These are phyloP conservation scores for Dacryopinax spathularia DNA, from an alignment of 768 basidiomycete genomes.

Conservation along the genomic window DNA sequence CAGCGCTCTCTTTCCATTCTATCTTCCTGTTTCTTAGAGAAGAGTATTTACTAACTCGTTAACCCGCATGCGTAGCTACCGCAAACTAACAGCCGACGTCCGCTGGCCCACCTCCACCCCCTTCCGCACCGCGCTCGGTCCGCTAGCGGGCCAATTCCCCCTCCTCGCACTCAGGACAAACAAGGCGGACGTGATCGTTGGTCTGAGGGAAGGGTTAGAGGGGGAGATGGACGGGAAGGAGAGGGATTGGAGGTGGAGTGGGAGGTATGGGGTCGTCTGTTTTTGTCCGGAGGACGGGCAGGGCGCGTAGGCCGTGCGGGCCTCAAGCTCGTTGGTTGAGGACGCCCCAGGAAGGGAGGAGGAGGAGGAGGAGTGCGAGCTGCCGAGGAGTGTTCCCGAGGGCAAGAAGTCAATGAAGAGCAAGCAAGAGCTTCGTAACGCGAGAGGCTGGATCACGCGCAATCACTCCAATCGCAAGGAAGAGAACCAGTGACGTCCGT, in stretches of 20 bases:
- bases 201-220: slow-evolving; percentile 52
- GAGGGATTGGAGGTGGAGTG: slow-evolving; percentile 59
- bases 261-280: slow-evolving; percentile 36
- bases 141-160: slow-evolving; percentile 63
- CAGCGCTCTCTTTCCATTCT: neutral
- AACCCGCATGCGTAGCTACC: neutral
- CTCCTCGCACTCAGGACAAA: slow-evolving; percentile 78
- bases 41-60: neutral
- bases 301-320: no score
- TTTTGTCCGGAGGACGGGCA: neutral
- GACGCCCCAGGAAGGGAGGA: no score
- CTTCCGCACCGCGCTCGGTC: slow-evolving; percentile 61
- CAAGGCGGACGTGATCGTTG: slow-evolving; percentile 91
- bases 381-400: no score
- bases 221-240: slow-evolving; percentile 47
- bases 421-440: no score
- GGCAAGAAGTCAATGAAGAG: no score
- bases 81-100: slow-evolving; percentile 78
- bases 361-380: no score
- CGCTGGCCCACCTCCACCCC: slow-evolving; percentile 72
- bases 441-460: no score
- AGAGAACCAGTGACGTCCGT: no score
- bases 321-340: no score
- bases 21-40: neutral
- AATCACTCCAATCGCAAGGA: no score